phyloP scores from a whole-genome alignment of 2,329 filamentous ascomycete species.

The Chrysoporthe deuterocubensis region DNA sequence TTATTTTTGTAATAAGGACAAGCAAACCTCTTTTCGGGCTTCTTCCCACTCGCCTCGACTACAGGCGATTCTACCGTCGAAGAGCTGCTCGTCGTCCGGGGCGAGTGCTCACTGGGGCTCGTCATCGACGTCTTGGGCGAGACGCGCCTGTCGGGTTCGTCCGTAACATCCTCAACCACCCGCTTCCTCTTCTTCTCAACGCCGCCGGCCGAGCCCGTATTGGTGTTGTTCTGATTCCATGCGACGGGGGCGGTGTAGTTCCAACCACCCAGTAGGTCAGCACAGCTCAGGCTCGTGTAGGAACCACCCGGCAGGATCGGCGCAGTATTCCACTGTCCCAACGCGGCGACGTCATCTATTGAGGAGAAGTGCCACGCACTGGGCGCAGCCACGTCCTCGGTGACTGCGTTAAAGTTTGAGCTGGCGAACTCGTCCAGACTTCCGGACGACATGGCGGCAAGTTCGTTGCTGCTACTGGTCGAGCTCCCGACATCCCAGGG shows the following conservation, averaged over 20 bases:
- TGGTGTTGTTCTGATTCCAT: conserved; percentile 12
- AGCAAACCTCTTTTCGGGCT: conserved; percentile 28
- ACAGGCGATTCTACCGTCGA: conserved; percentile 21
- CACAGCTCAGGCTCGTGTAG: conserved; percentile 20
- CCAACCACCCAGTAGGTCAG: conserved; percentile 24
- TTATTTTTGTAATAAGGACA: conserved; percentile 31
- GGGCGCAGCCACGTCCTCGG: conserved; percentile 5
- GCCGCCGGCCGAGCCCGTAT: background rate
- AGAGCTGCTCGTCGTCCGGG: conserved; percentile 16
- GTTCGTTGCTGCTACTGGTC: conserved; percentile 12
- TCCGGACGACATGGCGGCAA: conserved; percentile 13
- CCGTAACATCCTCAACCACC: conserved; percentile 12
- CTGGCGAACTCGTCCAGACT: conserved; percentile 20
- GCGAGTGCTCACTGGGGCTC: conserved; percentile 6
- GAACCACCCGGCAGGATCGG: conserved; percentile 14
- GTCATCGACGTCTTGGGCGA: conserved; percentile 25
- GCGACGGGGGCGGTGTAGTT: conserved; percentile 27
- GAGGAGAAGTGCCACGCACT: conserved; percentile 22
- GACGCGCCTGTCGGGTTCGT: conserved; percentile 18
- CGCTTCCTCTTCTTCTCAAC: conserved; percentile 27
- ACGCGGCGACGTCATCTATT: conserved; percentile 12
- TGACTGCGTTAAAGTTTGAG: conserved; percentile 9
- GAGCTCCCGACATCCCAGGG: conserved; percentile 20
- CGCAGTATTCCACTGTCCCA: conserved; percentile 27
- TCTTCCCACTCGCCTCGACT: conserved; percentile 9